A percentile compares a stretch with the other conserved stretches of the same genome.
These are phyloP conservation scores for Russula vinacea DNA, from an alignment of 768 basidiomycete species.

Conservation along the genomic window DNA sequence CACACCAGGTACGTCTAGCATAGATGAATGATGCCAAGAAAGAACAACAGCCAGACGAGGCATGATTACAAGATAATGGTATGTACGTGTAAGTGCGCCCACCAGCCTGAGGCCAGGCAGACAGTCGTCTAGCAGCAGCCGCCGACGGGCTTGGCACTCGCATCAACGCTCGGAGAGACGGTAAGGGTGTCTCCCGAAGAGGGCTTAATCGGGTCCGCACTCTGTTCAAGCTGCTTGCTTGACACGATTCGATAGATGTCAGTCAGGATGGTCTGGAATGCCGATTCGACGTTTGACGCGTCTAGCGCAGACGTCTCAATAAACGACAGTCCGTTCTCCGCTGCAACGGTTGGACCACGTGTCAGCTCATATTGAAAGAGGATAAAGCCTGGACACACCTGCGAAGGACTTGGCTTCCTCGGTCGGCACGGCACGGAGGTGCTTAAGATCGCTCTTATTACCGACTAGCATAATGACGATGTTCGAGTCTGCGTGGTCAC, in stretches of 20 bases:
- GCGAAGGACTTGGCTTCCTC: constrained; percentile 95
- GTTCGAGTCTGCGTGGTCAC: constrained; percentile 91
- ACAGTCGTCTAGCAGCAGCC: constrained; percentile 56
- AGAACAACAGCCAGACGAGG: constrained; percentile 20
- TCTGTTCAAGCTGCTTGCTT: constrained; percentile 89
- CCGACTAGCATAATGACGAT: constrained; percentile 96
- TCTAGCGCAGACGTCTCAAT: constrained; percentile 99
- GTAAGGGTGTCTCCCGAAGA: constrained; percentile 80
- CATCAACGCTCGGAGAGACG: constrained; percentile 72
- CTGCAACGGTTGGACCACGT: constrained; percentile 34
- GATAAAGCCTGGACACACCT: constrained; percentile 47
- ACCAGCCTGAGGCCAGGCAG: background rate
- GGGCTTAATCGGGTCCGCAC: constrained; percentile 71
- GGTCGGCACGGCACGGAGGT: constrained; percentile 91
- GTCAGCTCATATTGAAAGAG: background rate
- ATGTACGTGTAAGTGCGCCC: constrained; percentile 22
- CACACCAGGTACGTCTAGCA: constrained; percentile 16
- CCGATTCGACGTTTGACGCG: constrained; percentile 95
- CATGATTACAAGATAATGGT: constrained; percentile 26
- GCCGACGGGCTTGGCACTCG: constrained; percentile 51
- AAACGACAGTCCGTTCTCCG: constrained; percentile 89
- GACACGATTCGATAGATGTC: constrained; percentile 99
- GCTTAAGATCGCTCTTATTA: constrained; percentile 99
- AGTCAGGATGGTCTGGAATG: constrained; percentile 94
- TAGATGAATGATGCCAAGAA: constrained; percentile 11